Evolutionary conservation across 495 filamentous ascomycete species (phyloP).

Genomic region (Tuber umbilicatum): DNA sequence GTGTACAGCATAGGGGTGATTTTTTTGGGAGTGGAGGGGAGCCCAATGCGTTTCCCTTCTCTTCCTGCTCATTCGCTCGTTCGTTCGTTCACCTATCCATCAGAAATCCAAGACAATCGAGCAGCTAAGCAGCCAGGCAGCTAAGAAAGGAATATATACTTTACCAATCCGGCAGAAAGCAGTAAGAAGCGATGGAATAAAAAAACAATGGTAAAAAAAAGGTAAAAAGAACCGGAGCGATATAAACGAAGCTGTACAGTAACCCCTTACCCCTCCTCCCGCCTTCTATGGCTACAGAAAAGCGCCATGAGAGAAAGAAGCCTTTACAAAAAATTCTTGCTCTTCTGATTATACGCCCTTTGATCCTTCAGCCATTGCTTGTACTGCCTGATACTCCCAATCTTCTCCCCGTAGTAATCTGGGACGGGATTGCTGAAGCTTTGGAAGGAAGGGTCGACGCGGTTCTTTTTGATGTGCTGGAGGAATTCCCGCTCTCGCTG

Average conservation of each 20-base stretch:
- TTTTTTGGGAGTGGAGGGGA: slow-evolving; percentile 1
- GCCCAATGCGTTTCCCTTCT: not conserved
- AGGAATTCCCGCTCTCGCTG: slow-evolving; percentile 93
- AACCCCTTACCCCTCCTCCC: not conserved
- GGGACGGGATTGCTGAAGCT: slow-evolving; percentile 61
- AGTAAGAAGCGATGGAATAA: not conserved
- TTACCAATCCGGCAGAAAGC: slow-evolving; percentile 1
- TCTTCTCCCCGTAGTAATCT: slow-evolving; percentile 86
- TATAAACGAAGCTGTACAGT: not conserved
- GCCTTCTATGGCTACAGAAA: not conserved
- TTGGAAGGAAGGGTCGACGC: slow-evolving; percentile 74
- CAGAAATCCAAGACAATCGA: not conserved
- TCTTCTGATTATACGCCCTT: slow-evolving; percentile 91
- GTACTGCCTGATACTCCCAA: slow-evolving; percentile 83
- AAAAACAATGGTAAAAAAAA: not conserved
- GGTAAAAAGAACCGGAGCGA: not conserved
- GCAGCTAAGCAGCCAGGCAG: not conserved
- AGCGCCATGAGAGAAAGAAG: not conserved
- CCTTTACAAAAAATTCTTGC: slow-evolving; percentile 53
- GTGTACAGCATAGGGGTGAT: not conserved
- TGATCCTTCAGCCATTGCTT: slow-evolving; percentile 95
- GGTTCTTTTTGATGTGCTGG: slow-evolving; percentile 73
- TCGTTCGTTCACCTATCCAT: not conserved
- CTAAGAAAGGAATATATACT: not conserved
- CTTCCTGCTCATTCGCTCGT: not conserved